These are phyloP conservation scores for Phytophthora niederhauseri DNA, from an alignment of 352 stramenopile genomes.

Conservation along the genomic window DNA sequence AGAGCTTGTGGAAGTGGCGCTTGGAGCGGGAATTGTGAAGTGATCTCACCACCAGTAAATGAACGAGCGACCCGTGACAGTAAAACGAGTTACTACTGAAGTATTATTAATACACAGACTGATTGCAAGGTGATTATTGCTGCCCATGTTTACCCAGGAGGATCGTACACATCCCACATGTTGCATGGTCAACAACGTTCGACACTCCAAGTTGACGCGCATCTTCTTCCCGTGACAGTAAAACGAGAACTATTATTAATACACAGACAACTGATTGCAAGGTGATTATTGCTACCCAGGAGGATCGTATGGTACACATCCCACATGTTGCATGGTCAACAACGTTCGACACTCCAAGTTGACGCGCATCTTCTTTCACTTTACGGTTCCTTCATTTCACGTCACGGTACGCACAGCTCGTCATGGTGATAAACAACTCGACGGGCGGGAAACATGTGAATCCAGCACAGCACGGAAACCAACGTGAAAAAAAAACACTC, in stretches of 20 bases:
- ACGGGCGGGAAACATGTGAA: background rate
- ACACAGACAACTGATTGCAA: constrained; percentile 11
- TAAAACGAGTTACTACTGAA: background rate
- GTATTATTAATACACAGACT: background rate
- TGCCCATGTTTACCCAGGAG: too few species aligned
- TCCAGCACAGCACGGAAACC: background rate
- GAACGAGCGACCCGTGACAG: background rate
- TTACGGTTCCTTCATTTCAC: background rate
- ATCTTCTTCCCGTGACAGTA: background rate
- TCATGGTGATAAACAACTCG: background rate
- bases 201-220: constrained; percentile 9
- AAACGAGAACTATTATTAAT: background rate
- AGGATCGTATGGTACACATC: constrained; percentile 4
- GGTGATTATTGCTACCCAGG: too few species aligned
- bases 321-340: constrained; percentile 9
- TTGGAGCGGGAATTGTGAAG: background rate
- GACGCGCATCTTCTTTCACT: background rate
- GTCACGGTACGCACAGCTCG: background rate
- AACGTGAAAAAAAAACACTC: too few species aligned
- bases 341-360: constrained; percentile 2
- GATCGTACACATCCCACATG: background rate
- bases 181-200: constrained; percentile 10
- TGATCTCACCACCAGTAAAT: background rate
- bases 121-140: constrained; percentile 8
- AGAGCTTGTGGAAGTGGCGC: too few species aligned